Percentiles rank a stretch among this genome's conserved stretches.
Evolutionary conservation across 257 asterid species (phyloP).

Genomic region (Ilex asprella): DNA sequence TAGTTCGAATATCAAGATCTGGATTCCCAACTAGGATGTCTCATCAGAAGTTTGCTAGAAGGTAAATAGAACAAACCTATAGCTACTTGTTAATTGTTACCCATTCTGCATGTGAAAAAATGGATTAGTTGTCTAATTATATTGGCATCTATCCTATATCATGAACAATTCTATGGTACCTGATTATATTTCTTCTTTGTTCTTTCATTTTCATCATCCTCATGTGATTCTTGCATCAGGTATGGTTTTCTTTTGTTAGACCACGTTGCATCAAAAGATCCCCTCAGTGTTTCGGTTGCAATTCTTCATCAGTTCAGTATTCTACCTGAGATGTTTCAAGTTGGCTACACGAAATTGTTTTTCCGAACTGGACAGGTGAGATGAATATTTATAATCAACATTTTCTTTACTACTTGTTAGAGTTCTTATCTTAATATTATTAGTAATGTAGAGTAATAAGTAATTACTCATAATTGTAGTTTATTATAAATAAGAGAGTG

Average conservation of each 20-base stretch:
- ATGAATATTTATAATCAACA: background rate
- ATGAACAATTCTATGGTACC: background rate
- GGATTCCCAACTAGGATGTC: constrained; percentile 96
- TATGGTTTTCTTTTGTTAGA: constrained; percentile 91
- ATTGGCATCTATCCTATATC: background rate
- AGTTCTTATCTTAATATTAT: constrained; percentile 1
- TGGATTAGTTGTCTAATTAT: background rate
- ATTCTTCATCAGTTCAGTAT: constrained; percentile 96
- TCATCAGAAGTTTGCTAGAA: constrained; percentile 90
- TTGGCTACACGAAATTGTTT: constrained; percentile 95
- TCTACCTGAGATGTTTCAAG: constrained; percentile 98
- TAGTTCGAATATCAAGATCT: constrained; percentile 95
- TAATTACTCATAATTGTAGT: no score
- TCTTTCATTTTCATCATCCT: background rate
- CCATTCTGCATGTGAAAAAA: background rate
- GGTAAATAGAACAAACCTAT: constrained; percentile 31
- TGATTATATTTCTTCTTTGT: background rate
- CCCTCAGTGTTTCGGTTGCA: constrained; percentile 91
- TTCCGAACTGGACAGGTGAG: constrained; percentile 97
- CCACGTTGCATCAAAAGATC: constrained; percentile 93
- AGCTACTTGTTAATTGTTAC: constrained; percentile 3
- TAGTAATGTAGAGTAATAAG: background rate
- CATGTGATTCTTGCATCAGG: constrained; percentile 38
- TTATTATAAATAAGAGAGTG: no score
- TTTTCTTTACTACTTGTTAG: constrained; percentile 3